phyloP scores from a whole-genome alignment of 2,329 filamentous ascomycete species.

The Colletotrichum godetiae region DNA sequence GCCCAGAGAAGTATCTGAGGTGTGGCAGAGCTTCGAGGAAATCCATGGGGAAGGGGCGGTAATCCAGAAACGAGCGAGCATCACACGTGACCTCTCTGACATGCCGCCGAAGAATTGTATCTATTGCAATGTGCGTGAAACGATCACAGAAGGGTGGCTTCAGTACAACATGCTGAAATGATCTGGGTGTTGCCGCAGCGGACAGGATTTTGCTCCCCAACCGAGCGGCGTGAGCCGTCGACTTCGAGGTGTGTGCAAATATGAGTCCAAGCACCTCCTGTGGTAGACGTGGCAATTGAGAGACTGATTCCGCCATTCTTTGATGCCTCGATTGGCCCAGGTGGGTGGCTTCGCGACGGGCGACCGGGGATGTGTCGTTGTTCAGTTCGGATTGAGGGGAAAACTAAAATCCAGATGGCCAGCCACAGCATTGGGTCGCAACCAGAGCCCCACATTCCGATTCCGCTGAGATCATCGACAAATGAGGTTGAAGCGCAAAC shows the following conservation, averaged over 20 bases:
- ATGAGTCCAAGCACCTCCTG: neutral
- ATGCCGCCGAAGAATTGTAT: neutral
- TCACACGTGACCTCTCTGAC: neutral
- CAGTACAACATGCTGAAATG: neutral
- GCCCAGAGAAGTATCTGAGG: neutral
- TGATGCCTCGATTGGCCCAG: no score
- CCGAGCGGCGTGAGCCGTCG: neutral
- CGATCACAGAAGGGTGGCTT: neutral
- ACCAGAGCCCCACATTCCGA: no score
- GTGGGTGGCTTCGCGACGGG: no score
- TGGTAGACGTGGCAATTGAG: neutral
- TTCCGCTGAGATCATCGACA: no score
- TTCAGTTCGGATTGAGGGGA: no score
- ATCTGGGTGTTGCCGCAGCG: neutral
- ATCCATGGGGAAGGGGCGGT: neutral
- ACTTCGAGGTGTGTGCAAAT: neutral
- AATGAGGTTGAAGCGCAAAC: no score
- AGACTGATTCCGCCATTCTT: neutral
- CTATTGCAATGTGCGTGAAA: neutral
- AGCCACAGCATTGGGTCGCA: no score
- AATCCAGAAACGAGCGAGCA: neutral
- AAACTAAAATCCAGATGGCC: no score
- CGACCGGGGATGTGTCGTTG: no score
- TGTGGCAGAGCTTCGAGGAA: neutral
- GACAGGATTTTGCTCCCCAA: neutral